These are phyloP conservation scores for Cyberlindnera suaveolens DNA, from an alignment of 805 yeast species.

Conservation along the genomic window DNA sequence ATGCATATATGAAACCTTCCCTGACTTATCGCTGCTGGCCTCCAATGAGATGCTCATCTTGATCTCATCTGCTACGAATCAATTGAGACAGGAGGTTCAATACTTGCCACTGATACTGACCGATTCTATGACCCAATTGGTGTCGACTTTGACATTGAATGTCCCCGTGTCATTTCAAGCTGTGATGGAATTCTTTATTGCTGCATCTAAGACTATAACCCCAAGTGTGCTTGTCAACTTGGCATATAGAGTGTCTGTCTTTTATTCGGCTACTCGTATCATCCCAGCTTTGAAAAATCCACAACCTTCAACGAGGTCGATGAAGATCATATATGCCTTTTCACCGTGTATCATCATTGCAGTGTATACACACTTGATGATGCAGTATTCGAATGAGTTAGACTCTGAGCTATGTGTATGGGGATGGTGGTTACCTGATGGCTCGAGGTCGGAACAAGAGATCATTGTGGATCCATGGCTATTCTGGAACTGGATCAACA, in stretches of 20 bases:
- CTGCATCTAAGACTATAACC: constrained; percentile 52
- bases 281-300: constrained; percentile 65
- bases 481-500: constrained; percentile 96
- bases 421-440: constrained; percentile 41
- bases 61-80: constrained; percentile 29
- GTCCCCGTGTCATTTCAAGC: constrained; percentile 25
- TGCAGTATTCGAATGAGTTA: constrained; percentile 69
- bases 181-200: constrained; percentile 36
- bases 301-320: constrained; percentile 23
- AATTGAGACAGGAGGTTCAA: constrained; percentile 27
- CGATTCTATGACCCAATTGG: constrained; percentile 21
- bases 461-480: constrained; percentile 69
- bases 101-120: constrained; percentile 24
- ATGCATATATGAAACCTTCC: constrained; percentile 88
- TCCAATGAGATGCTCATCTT: constrained; percentile 36
- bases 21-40: constrained; percentile 64
- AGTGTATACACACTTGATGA: constrained; percentile 88
- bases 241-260: constrained; percentile 80
- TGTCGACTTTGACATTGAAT: constrained; percentile 16
- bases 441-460: constrained; percentile 8
- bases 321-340: constrained; percentile 70
- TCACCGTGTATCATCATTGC: constrained; percentile 94
- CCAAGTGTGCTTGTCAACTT: constrained; percentile 77
- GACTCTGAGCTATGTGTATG: constrained; percentile 56
- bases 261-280: constrained; percentile 88